Evolutionary conservation across 2,329 filamentous ascomycete genomes (phyloP), one percentile per base, ranked within the genome.

Genomic region (Anthostomella pinea): DNA sequence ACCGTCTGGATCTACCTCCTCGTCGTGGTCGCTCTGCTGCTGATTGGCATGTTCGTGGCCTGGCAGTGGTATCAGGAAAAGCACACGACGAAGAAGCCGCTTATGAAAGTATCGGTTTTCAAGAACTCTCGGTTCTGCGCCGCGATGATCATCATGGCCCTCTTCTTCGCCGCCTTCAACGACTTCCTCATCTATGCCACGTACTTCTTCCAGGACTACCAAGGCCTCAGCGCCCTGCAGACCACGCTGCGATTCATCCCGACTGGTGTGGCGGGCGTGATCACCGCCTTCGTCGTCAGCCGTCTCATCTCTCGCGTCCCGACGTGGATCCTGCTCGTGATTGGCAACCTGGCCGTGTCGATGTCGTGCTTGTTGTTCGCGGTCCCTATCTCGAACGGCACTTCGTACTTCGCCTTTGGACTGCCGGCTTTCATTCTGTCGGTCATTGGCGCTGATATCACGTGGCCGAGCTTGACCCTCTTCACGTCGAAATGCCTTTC

Each of bases 241-340:
- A 85, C 82, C 0, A 84, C 81, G 9, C 56, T 86, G 7, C 77
- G 81, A 3, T 87, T 85, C 56, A 67, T 87, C 7, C 82, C 83
- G 0, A 82, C 77, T 0, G 82, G 82, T 8, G 66, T 81, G 0
- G 67, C 67, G 6, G 82, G 83, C 6, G 57, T 77, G 4, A 45
- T 78, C n/a, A 74, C 77, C 1, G 76, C 77, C 8, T 63, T 75
- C 37, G 56, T 75, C 17, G 75, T 77, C 2, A 75, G 75, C 3
- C 67, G 69, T 37, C 59, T 82, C n/a, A 66, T 83, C 10, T 62
- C 72, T 3, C 68, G 72, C n/a, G 60, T 84, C 3, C 74, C 76
- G 0, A 77, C 77, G 1, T 72, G 75, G 46, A 64, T 75, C 40
- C 65, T 85, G 33, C 66, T 84, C 5, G 61, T 74, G 8, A 71